A percentile compares a stretch with the other conserved stretches of the same genome.
Evolutionary conservation across 805 yeast genomes (phyloP).

Genomic region (Candida pini): DNA sequence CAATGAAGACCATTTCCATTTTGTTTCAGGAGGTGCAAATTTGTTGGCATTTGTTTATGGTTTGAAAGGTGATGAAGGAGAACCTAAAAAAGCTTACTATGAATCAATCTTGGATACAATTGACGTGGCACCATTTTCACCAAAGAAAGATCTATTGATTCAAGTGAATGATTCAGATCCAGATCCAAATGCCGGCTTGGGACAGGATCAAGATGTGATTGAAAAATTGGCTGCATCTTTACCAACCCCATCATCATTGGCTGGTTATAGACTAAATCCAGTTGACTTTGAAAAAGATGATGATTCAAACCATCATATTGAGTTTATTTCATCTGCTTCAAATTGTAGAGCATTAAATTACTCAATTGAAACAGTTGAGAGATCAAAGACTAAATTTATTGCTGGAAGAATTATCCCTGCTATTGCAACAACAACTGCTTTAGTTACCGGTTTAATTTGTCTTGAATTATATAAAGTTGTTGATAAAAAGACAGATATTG

Average conservation of each 20-base stretch:
- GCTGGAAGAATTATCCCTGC: slow-evolving; percentile 99
- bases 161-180: slow-evolving; percentile 86
- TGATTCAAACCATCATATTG: slow-evolving; percentile 93
- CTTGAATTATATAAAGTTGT: slow-evolving; percentile 88
- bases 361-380: slow-evolving; percentile 82
- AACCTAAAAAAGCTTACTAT: slow-evolving; percentile 43
- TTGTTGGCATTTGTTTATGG: slow-evolving; percentile 89
- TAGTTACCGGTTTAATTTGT: slow-evolving; percentile 92
- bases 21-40: slow-evolving; percentile 85
- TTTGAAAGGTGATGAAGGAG: slow-evolving; percentile 64
- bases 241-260: slow-evolving; percentile 84
- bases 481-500: slow-evolving; percentile 67
- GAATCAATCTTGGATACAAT: slow-evolving; percentile 45
- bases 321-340: slow-evolving; percentile 92
- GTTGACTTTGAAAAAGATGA: slow-evolving; percentile 98
- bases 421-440: slow-evolving; percentile 97
- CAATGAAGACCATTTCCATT: slow-evolving; percentile 74
- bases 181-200: slow-evolving; percentile 62
- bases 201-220: slow-evolving; percentile 57
- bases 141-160: slow-evolving; percentile 70
- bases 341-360: slow-evolving; percentile 94
- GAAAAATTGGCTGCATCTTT: slow-evolving; percentile 65
- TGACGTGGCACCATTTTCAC: slow-evolving; percentile 60
- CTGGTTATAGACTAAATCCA: slow-evolving; percentile 82
- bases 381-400: slow-evolving; percentile 86